Base-by-base conservation (phyloP, 805 yeast genomes). In the Pichia scutulata region DNA sequence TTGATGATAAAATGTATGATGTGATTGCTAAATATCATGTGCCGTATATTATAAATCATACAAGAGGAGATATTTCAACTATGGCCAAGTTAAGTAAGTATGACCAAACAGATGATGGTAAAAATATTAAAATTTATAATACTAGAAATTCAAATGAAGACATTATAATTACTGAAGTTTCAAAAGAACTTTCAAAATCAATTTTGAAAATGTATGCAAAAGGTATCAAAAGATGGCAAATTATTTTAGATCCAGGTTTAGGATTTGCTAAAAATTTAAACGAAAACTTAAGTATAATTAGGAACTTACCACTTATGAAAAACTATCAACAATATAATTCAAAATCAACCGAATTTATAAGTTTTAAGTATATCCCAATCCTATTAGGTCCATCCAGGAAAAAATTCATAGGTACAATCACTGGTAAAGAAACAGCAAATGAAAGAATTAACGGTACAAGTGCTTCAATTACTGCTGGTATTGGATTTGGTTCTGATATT, bases 201-300 rank as follows among this genome's bases (percentile, higher is more conserved):
- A 73, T 89, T 26, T 57, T 65, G 0, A 72, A 69, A 49, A 95
- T 96, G 13, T 67, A 77, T 42, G 59, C 57, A 1, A 69, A 65
- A 0, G 96, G 96, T 5, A 80, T 92, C 1, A 72, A 75, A 52
- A 81, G 92, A 65, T 93, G 97, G 96, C 98, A 93, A 67, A 70
- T 93, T 3, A 80, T 93, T 18, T 60, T 89, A 4, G 99, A 93
- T 63, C 99, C 99, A 0, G 99, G 99, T 2, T 68, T 93, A 41
- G 99, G 99, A 2, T 93, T 93, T 67, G 97, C 98, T n/a, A 93
- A 93, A 64, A 76, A 74, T 48, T 58, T 75, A n/a, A 56, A 63
- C 8, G 96, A 90, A 60, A 92, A 90, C 64, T 56, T 90, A 30
- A 74, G 74, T 22, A 58, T 89, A 1, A 73, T 93, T 26, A 75